Percentiles rank a stretch among this genome's conserved stretches.
Evolutionary conservation across 2,329 filamentous ascomycete species (phyloP).

Genomic region (Ophiostoma triangulosporum): DNA sequence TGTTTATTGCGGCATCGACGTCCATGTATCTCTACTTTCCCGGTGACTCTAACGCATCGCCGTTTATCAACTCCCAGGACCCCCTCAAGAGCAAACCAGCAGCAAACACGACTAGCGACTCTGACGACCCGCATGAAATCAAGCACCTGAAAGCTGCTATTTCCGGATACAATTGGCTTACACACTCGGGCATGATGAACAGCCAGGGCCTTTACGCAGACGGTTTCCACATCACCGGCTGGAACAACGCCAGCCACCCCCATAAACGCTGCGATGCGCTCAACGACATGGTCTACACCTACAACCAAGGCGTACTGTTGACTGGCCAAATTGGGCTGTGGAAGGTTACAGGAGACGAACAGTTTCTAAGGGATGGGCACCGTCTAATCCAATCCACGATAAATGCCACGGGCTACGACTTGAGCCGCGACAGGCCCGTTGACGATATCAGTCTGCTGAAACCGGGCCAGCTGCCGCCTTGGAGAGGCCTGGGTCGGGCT

Average conservation of each 20-base stretch:
- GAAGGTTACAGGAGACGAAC: conserved; percentile 57
- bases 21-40: conserved; percentile 86
- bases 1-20: conserved; percentile 73
- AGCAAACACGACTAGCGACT: neutral
- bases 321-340: conserved; percentile 71
- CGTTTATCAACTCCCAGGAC: conserved; percentile 34
- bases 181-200: conserved; percentile 68
- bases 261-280: conserved; percentile 65
- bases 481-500: conserved; percentile 63
- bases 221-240: conserved; percentile 72
- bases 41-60: conserved; percentile 60
- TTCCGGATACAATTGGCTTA: conserved; percentile 70
- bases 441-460: conserved; percentile 25
- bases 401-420: conserved; percentile 61
- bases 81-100: neutral
- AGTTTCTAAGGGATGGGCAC: conserved; percentile 69
- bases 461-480: conserved; percentile 33
- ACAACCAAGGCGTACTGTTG: conserved; percentile 86
- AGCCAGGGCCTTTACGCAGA: conserved; percentile 63
- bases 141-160: conserved; percentile 60
- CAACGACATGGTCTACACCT: conserved; percentile 85
- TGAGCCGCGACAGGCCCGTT: conserved; percentile 27
- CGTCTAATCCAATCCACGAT: conserved; percentile 62
- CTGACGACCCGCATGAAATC: conserved; percentile 32
- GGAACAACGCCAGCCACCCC: conserved; percentile 41